Conservation (phyloP, 495 filamentous ascomycete species). For the Podospora conica region DNA sequence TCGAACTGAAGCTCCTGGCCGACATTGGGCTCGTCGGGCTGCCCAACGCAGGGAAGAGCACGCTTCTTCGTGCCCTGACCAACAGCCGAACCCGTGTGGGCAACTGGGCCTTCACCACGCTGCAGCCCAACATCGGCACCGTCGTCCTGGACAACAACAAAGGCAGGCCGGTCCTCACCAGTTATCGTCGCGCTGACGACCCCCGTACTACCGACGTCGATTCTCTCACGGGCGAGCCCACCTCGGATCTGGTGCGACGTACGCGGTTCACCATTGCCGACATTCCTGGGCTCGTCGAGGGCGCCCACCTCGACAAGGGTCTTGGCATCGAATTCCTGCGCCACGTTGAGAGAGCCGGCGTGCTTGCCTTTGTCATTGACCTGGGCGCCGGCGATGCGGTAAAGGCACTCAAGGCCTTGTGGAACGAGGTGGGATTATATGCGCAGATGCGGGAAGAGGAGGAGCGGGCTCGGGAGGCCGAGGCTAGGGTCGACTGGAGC, state of each 20-base stretch:
- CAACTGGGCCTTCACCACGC: slow-evolving; percentile 93
- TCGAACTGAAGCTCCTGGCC: slow-evolving; percentile 91
- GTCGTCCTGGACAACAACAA: slow-evolving; percentile 80
- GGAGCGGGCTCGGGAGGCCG: slow-evolving; percentile 48
- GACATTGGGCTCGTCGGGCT: slow-evolving; percentile 92
- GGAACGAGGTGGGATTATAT: slow-evolving; percentile 85
- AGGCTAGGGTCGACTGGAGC: slow-evolving; percentile 37
- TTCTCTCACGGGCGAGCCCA: slow-evolving; percentile 23
- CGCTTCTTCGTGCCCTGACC: slow-evolving; percentile 77
- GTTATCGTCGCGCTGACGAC: slow-evolving; percentile 16
- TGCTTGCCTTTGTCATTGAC: slow-evolving; percentile 91
- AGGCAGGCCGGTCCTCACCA: slow-evolving; percentile 49
- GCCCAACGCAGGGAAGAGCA: slow-evolving; percentile 95
- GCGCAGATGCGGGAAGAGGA: slow-evolving; percentile 62
- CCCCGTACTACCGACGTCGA: slow-evolving; percentile 27
- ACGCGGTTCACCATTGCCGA: slow-evolving; percentile 90
- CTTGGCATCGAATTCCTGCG: slow-evolving; percentile 87
- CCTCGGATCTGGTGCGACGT: slow-evolving; percentile 40
- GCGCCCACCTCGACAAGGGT: slow-evolving; percentile 87
- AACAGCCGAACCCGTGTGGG: slow-evolving; percentile 83
- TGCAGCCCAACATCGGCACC: slow-evolving; percentile 90
- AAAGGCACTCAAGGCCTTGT: slow-evolving; percentile 67
- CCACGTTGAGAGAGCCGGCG: slow-evolving; percentile 87
- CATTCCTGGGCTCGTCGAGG: slow-evolving; percentile 86
- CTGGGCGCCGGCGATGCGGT: slow-evolving; percentile 75